Conservation (phyloP, 352 stramenopile genomes). For the Phytopythium litorale region DNA sequence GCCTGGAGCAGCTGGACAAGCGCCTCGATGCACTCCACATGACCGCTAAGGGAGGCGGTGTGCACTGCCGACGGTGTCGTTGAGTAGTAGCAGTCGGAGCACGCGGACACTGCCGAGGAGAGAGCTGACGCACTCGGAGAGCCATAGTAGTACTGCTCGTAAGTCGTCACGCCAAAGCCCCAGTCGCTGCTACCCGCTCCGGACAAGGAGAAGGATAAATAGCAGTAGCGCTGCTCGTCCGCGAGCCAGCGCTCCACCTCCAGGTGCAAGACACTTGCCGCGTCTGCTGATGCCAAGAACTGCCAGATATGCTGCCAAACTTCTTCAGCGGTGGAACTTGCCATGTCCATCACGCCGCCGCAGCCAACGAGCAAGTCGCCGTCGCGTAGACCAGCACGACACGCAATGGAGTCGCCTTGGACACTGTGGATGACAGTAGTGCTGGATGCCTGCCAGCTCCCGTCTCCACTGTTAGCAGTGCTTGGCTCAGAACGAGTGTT, state of each 20-base stretch:
- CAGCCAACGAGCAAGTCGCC: slow-evolving; percentile 47
- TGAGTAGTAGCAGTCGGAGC: slow-evolving; percentile 58
- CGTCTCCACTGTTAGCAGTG: neutral
- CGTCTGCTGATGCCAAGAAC: slow-evolving; percentile 9
- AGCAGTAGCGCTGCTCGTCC: slow-evolving; percentile 37
- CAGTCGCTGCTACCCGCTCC: neutral
- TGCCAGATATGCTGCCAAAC: neutral
- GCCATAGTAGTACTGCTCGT: slow-evolving; percentile 45
- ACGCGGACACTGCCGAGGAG: slow-evolving; percentile 13
- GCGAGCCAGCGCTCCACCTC: slow-evolving; percentile 47
- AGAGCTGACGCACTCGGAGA: slow-evolving; percentile 6
- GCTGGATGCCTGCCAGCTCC: slow-evolving; percentile 1
- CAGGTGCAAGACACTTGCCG: slow-evolving; percentile 17
- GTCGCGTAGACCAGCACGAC: slow-evolving; percentile 28
- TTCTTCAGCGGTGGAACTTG: neutral
- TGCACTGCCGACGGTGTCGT: slow-evolving; percentile 48
- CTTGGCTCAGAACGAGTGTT: neutral
- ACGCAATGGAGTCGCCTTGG: slow-evolving; percentile 18
- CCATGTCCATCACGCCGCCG: slow-evolving; percentile 18
- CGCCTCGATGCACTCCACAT: slow-evolving; percentile 46
- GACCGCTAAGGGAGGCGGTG: slow-evolving; percentile 47
- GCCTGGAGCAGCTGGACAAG: slow-evolving; percentile 17
- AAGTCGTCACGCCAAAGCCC: slow-evolving; percentile 34
- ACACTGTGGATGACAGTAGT: slow-evolving; percentile 46
- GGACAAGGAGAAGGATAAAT: slow-evolving; percentile 19